Evolutionary conservation across 305 asterid genomes (phyloP).

Genomic region (Fraxinus paxiana): DNA sequence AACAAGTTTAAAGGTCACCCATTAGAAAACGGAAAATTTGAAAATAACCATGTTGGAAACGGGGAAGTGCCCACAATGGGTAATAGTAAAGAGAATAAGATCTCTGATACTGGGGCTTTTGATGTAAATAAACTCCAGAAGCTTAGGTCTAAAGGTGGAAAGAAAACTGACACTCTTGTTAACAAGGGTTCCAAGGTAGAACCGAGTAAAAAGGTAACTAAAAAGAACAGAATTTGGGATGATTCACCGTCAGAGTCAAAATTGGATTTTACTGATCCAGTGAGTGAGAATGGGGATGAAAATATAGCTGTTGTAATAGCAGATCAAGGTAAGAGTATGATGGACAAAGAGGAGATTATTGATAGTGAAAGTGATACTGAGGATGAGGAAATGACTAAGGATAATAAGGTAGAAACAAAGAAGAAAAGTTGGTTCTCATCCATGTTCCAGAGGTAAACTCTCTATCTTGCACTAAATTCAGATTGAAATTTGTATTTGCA

Average conservation of each 20-base stretch:
- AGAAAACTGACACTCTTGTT: slow-evolving; percentile 50
- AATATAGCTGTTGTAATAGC: slow-evolving; percentile 47
- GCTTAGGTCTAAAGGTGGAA: slow-evolving; percentile 65
- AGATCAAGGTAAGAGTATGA: slow-evolving; percentile 81
- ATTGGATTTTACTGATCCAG: slow-evolving; percentile 84
- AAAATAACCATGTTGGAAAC: slow-evolving; percentile 36
- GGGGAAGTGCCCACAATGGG: slow-evolving; percentile 34
- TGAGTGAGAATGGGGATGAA: slow-evolving; percentile 63
- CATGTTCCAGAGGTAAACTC: slow-evolving; percentile 73
- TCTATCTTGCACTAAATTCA: not conserved
- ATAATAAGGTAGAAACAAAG: slow-evolving; percentile 43
- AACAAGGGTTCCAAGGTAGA: slow-evolving; percentile 61
- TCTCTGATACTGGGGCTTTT: slow-evolving; percentile 60
- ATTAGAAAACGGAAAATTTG: slow-evolving; percentile 48
- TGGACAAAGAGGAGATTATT: slow-evolving; percentile 80
- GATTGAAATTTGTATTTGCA: not conserved
- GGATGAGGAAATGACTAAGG: slow-evolving; percentile 42
- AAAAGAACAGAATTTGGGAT: slow-evolving; percentile 81
- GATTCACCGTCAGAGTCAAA: slow-evolving; percentile 57
- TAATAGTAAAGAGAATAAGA: slow-evolving; percentile 62
- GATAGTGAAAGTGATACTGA: slow-evolving; percentile 80
- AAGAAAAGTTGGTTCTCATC: slow-evolving; percentile 92
- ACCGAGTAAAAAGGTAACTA: slow-evolving; percentile 57
- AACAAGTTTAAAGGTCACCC: slow-evolving; percentile 34
- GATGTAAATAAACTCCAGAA: slow-evolving; percentile 82